These are phyloP conservation scores for Zymoseptoria passerinii DNA, from an alignment of 2,329 filamentous ascomycete species.

Conservation along the genomic window DNA sequence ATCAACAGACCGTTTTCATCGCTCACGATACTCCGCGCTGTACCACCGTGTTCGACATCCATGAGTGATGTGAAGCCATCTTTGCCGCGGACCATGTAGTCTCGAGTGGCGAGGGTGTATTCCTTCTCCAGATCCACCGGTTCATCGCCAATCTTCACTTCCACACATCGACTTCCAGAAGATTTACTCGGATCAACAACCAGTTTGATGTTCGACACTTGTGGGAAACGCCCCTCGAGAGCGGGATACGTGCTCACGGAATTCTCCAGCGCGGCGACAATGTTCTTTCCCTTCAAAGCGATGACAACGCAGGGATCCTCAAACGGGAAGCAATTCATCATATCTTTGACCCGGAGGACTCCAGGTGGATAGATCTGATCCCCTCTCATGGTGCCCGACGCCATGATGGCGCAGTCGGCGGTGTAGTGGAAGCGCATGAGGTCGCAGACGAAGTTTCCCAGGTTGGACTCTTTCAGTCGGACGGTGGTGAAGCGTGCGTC, in stretches of 20 bases:
- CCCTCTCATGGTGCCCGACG: conserved; percentile 74
- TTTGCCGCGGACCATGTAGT: conserved; percentile 74
- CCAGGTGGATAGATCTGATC: conserved; percentile 84
- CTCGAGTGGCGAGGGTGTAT: conserved; percentile 70
- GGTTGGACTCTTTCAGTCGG: conserved; percentile 66
- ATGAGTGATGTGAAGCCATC: conserved; percentile 74
- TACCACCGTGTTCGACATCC: conserved; percentile 61
- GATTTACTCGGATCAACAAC: conserved; percentile 58
- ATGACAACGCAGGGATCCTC: conserved; percentile 82
- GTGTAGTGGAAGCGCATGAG: conserved; percentile 78
- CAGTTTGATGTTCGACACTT: conserved; percentile 76
- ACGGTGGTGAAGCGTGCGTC: conserved; percentile 84
- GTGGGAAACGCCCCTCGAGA: conserved; percentile 72
- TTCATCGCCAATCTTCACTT: conserved; percentile 51
- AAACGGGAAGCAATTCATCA: conserved; percentile 60
- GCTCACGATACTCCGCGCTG: conserved; percentile 67
- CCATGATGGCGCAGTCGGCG: conserved; percentile 77
- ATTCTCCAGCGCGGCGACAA: conserved; percentile 78
- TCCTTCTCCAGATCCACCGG: conserved; percentile 54
- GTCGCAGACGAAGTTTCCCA: conserved; percentile 87
- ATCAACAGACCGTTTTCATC: conserved; percentile 85
- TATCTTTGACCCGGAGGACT: conserved; percentile 57
- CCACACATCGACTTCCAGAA: conserved; percentile 54
- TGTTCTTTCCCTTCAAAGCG: conserved; percentile 59
- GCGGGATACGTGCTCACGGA: conserved; percentile 72